These are phyloP conservation scores for Kandelia obovata DNA, from an alignment of 345 rosid genomes.

Conservation along the genomic window DNA sequence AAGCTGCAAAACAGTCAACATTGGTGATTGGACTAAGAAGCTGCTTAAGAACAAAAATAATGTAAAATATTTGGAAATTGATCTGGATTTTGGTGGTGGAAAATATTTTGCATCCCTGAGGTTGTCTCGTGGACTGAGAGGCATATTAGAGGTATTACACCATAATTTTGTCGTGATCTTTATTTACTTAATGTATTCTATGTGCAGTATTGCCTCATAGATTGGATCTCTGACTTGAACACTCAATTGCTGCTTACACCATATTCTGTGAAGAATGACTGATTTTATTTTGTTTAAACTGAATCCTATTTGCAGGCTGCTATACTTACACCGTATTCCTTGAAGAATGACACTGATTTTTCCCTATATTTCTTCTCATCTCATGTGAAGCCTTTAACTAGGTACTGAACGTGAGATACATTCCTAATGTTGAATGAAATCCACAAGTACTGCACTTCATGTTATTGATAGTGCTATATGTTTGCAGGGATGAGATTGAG, in stretches of 20 bases:
- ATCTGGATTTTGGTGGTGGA: slow-evolving; percentile 82
- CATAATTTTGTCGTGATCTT: neutral
- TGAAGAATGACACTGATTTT: slow-evolving; percentile 74
- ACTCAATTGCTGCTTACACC: no score
- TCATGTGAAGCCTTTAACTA: slow-evolving; percentile 56
- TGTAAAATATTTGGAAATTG: slow-evolving; percentile 57
- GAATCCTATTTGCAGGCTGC: slow-evolving; percentile 55
- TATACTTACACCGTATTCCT: slow-evolving; percentile 59
- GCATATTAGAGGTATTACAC: slow-evolving; percentile 69
- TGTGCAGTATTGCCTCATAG: neutral
- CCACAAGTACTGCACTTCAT: slow-evolving; percentile 14
- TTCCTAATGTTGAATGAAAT: slow-evolving; percentile 22
- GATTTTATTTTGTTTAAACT: slow-evolving; percentile 1
- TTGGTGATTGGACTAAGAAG: slow-evolving; percentile 83
- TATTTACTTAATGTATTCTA: slow-evolving; percentile 9
- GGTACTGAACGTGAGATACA: slow-evolving; percentile 37
- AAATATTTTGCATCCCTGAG: slow-evolving; percentile 68
- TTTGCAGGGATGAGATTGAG: slow-evolving; percentile 60
- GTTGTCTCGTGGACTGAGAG: slow-evolving; percentile 74
- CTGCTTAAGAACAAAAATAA: slow-evolving; percentile 56
- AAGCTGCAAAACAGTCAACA: slow-evolving; percentile 77
- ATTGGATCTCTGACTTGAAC: slow-evolving; percentile 9
- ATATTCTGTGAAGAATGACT: no score
- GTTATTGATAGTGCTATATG: slow-evolving; percentile 19
- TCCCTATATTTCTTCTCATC: slow-evolving; percentile 50